Base-by-base conservation (phyloP, 1,139 yeast genomes). In the Hyphopichia burtonii region DNA sequence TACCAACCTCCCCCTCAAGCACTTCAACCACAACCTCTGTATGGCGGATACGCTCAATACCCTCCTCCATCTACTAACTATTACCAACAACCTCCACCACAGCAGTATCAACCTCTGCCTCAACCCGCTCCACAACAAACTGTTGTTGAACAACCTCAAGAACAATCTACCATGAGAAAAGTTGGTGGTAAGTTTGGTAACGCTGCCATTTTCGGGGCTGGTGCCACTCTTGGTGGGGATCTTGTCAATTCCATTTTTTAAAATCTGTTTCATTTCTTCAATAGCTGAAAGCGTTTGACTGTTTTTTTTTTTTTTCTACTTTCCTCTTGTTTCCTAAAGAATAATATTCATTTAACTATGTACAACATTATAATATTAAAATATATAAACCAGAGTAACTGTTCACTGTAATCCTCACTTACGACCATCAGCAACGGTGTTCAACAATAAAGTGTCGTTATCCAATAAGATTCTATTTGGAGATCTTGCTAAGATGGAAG, bases 141-240 rank as follows among this genome's bases (percentile, higher is more conserved):
- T 36, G 55, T 54, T 37, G 58, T 57, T 27, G 63, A 55, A 38
- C 60, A 51, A 34, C 49, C 51, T 7, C 66, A 54, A 37, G 59
- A 50, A 17, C 63, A 59, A 38, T 66, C 59, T 7, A 74, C 68
- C 9, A 59, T 86, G 42, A 82, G 78, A 61, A 84, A 78, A 59
- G 80, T 88, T 54, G 97, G 97, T 16, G 74, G 87, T 44, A 85
- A 87, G 64, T 70, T 91, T 42, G 97, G 97, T 41, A 84, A 89
- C 54, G 97, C 97, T 6, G 95, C 95, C 23, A 81, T 91, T 45
- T 91, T 89, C 53, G 98, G 98, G 65, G 98, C 97, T 17, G 99
- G 99, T 72, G 96, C 98, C 34, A 86, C 97, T 1, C 74, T 91
- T 42, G 98, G 99, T 55, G 77, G 93, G 39, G 93, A 91, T 57